These are phyloP conservation scores for Prosopis cineraria DNA, from an alignment of 306 rosid genomes.

Conservation along the genomic window DNA sequence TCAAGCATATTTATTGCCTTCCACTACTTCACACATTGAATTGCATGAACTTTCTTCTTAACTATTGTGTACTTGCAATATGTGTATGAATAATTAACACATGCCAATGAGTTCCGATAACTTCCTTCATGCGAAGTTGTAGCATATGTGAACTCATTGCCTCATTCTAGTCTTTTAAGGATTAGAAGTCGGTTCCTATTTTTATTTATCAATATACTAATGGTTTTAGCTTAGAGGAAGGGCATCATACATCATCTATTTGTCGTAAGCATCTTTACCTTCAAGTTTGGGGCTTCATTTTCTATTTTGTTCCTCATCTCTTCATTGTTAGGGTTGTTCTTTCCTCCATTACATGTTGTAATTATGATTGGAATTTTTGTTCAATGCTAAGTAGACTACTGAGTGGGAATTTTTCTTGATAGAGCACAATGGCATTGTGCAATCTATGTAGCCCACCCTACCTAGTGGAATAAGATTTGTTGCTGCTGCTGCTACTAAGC, in stretches of 20 bases:
- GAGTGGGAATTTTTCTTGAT: too few species aligned
- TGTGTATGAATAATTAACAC: neutral
- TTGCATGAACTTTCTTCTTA: neutral
- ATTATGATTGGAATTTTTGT: neutral
- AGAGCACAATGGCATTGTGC: too few species aligned
- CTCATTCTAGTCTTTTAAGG: neutral
- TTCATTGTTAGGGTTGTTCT: neutral
- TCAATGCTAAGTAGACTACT: too few species aligned
- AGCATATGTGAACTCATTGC: neutral
- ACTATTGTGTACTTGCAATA: neutral
- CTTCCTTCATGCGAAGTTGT: neutral
- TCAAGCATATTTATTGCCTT: neutral
- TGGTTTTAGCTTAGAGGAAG: neutral
- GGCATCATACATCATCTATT: neutral
- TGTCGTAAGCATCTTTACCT: too few species aligned
- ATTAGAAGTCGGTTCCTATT: neutral
- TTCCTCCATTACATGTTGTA: neutral
- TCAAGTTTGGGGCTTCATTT: too few species aligned
- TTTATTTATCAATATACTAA: neutral
- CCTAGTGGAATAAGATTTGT: too few species aligned
- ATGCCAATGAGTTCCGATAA: neutral
- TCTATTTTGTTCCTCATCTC: too few species aligned
- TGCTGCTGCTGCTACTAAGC: too few species aligned
- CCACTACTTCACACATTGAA: neutral
- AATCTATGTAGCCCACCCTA: too few species aligned